A percentile compares a stretch with the other conserved stretches of the same genome.
Evolutionary conservation across 495 filamentous ascomycete species (phyloP).

Genomic region (Aspergillus bertholletiae): DNA sequence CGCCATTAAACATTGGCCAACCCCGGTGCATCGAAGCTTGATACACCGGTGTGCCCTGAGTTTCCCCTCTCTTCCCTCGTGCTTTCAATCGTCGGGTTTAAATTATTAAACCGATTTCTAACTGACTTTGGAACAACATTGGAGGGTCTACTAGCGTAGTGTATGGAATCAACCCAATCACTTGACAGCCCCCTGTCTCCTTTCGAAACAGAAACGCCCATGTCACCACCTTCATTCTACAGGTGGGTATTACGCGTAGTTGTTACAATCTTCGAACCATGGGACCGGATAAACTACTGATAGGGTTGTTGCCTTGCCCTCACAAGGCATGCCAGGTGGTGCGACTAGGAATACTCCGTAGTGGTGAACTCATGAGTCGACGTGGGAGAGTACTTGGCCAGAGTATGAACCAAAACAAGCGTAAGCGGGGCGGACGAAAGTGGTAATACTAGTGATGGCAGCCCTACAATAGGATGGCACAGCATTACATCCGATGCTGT

Average conservation of each 20-base stretch:
- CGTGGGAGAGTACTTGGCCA: neutral
- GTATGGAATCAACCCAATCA: neutral
- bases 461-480: no score
- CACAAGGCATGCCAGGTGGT: neutral
- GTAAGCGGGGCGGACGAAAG: neutral
- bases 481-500: no score
- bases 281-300: neutral
- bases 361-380: no score
- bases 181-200: neutral
- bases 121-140: neutral
- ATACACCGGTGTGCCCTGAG: neutral
- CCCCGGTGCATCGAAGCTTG: neutral
- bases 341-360: no score
- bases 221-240: no score
- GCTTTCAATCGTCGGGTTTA: neutral
- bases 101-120: neutral
- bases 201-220: neutral
- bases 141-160: neutral
- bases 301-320: neutral
- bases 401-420: neutral
- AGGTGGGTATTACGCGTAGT: no score
- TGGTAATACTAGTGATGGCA: neutral
- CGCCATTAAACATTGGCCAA: neutral
- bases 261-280: neutral
- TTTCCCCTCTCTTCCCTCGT: neutral